phyloP scores from a whole-genome alignment of 2,329 filamentous ascomycete genomes.

The Neofusicoccum laricinum region DNA sequence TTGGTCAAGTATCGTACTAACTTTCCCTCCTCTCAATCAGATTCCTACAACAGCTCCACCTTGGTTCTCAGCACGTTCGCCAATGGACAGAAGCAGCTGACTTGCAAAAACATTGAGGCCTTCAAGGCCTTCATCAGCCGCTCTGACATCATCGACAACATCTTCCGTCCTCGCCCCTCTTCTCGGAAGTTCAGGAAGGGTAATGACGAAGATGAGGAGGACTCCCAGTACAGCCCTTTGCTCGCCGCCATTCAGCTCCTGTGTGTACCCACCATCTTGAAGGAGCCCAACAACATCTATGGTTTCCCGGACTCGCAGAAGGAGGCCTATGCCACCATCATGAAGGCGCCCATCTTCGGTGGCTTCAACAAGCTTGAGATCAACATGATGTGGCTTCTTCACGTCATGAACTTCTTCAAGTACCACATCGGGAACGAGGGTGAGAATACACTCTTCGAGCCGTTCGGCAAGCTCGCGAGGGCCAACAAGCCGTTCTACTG shows the following conservation, averaged over 20 bases:
- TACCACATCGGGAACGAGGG: constrained; percentile 44
- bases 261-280: constrained; percentile 31
- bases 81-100: constrained; percentile 22
- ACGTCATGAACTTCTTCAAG: constrained; percentile 54
- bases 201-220: background rate
- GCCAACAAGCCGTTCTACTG: constrained; percentile 44
- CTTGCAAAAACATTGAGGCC: constrained; percentile 34
- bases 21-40: background rate
- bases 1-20: background rate
- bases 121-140: constrained; percentile 31
- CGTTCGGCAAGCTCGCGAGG: constrained; percentile 34
- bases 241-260: constrained; percentile 34
- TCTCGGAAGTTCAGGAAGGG: constrained; percentile 14
- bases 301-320: constrained; percentile 45
- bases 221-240: constrained; percentile 10
- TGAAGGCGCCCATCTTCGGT: background rate
- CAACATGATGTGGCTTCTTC: constrained; percentile 47
- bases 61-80: background rate
- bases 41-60: background rate
- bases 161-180: constrained; percentile 23
- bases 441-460: constrained; percentile 36
- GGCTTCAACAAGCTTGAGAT: constrained; percentile 31
- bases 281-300: constrained; percentile 14
- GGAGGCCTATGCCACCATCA: constrained; percentile 37
- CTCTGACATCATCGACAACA: constrained; percentile 27